phyloP scores from a whole-genome alignment of 495 filamentous ascomycete genomes.

The Penicillium turbatum region DNA sequence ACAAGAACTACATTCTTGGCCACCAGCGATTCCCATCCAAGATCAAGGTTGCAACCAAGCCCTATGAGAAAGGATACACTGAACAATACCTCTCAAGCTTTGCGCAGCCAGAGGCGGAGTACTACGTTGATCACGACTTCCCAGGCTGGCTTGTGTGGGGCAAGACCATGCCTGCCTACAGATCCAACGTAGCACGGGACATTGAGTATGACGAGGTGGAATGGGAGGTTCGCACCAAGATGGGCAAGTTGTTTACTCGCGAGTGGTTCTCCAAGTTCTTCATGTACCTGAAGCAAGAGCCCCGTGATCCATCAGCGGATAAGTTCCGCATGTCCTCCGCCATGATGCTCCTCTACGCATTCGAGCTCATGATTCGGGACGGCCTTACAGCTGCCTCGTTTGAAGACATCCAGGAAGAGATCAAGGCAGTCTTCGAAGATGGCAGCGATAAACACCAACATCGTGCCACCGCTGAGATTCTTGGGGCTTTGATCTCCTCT shows the following conservation, averaged over 20 bases:
- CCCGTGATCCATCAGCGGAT: conserved; percentile 75
- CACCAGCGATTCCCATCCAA: conserved; percentile 71
- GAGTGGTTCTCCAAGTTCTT: conserved; percentile 89
- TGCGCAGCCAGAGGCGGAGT: conserved; percentile 72
- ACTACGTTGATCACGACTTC: conserved; percentile 87
- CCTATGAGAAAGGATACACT: conserved; percentile 73
- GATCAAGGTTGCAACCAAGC: conserved; percentile 63
- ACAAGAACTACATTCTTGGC: conserved; percentile 77
- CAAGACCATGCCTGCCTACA: conserved; percentile 73
- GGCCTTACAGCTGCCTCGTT: conserved; percentile 71
- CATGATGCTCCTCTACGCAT: conserved; percentile 78
- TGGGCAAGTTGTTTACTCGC: conserved; percentile 72
- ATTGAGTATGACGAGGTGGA: conserved; percentile 83
- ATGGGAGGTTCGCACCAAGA: conserved; percentile 66
- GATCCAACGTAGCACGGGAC: conserved; percentile 62
- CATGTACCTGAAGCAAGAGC: conserved; percentile 92
- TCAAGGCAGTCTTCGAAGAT: conserved; percentile 73
- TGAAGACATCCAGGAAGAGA: conserved; percentile 80
- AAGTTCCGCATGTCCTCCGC: conserved; percentile 85
- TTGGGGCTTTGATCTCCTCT: conserved; percentile 75
- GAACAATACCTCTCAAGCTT: conserved; percentile 72
- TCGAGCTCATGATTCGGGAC: conserved; percentile 74
- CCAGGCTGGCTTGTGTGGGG: conserved; percentile 98
- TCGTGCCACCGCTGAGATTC: conserved; percentile 89
- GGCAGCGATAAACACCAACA: conserved; percentile 98